Base-by-base conservation (phyloP, 2,329 filamentous ascomycete genomes). In the Dothideomycetes sp. region DNA sequence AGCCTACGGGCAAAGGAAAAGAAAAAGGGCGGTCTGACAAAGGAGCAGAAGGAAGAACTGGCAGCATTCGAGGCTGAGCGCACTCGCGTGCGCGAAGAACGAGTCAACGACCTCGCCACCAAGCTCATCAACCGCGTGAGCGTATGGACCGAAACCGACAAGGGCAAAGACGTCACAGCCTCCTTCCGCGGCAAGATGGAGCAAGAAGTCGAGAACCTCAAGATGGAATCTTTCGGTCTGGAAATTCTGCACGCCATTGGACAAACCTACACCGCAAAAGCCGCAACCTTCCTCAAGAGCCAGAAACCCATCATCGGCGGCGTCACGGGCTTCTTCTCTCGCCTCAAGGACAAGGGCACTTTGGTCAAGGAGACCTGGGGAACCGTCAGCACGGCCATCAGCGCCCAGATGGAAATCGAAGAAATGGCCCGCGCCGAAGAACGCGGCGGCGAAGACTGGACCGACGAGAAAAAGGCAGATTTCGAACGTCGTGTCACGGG, bases 311-410 rank as follows among this genome's bases (percentile, higher is more conserved):
- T 98, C 31, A 61, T 62, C 24, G 58, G 58, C 45, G 91, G 91
- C 42, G 91, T 98, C 48, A 83, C 83, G 33, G 91, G 91, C 39
- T 96, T 98, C 73, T 93, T 95, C 64, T 85, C 80, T 44, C 77
- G 87, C 41, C 74, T 98, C 53, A 93, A 91, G 68, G 91, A 98
- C 63, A 96, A 96, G 76, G 89, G 89, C 47, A 91, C 82, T 2
- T 74, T 96, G 47, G 87, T 94, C 54, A 96, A 96, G 71, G 91
- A 98, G 58, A 96, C 91, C 1, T 98, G 91, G 91, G 89, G 84
- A 58, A 98, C 91, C 20, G 95, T 98, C 58, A 87, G 80, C 48
- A 93, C 85, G 37, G 91, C 91, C 27, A 94, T 98, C 50, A 88
- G 95, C 58, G 91, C 91, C 18, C 91, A 98, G 68, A 82, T 94